These are phyloP conservation scores for Punctularia strigosozonata DNA, from an alignment of 768 basidiomycete species.

Conservation along the genomic window DNA sequence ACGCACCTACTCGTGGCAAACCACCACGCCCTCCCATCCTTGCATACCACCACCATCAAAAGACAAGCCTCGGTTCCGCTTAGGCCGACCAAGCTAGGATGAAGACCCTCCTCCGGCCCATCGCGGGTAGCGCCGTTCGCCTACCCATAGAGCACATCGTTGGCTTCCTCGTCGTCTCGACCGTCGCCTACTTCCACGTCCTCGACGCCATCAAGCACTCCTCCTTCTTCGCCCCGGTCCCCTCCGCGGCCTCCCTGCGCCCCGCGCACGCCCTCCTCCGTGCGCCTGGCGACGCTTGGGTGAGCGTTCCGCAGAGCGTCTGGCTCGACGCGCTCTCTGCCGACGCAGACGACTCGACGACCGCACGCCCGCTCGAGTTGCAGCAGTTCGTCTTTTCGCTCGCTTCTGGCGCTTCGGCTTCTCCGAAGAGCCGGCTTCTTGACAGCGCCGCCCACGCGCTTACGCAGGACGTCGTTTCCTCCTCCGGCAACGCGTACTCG, in stretches of 20 bases:
- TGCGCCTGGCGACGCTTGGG: constrained; percentile 40
- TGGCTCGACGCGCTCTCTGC: constrained; percentile 29
- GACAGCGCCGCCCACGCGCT: constrained; percentile 25
- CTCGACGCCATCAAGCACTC: constrained; percentile 85
- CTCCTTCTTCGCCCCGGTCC: constrained; percentile 54
- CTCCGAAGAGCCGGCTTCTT: constrained; percentile 4
- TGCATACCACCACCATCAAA: too few species aligned
- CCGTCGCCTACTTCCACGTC: constrained; percentile 91
- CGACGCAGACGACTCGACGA: constrained; percentile 9
- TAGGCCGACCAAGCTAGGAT: too few species aligned
- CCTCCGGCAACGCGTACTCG: constrained; percentile 35
- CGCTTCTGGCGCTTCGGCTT: constrained; percentile 17
- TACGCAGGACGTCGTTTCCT: constrained; percentile 25
- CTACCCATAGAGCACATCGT: constrained; percentile 87
- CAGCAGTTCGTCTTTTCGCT: constrained; percentile 63
- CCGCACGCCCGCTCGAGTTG: constrained; percentile 40
- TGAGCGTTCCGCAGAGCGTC: constrained; percentile 40
- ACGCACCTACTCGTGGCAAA: too few species aligned
- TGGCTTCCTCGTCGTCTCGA: constrained; percentile 77
- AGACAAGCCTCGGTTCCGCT: too few species aligned
- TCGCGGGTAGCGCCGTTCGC: constrained; percentile 63
- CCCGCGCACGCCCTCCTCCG: constrained; percentile 45
- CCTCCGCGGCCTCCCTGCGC: constrained; percentile 34
- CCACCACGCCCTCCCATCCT: too few species aligned
- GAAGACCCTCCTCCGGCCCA: constrained; percentile 52